A percentile compares a stretch with the other conserved stretches of the same genome.
Evolutionary conservation across 148 eudicot species (phyloP).

Genomic region (Vaccinium darrowii): DNA sequence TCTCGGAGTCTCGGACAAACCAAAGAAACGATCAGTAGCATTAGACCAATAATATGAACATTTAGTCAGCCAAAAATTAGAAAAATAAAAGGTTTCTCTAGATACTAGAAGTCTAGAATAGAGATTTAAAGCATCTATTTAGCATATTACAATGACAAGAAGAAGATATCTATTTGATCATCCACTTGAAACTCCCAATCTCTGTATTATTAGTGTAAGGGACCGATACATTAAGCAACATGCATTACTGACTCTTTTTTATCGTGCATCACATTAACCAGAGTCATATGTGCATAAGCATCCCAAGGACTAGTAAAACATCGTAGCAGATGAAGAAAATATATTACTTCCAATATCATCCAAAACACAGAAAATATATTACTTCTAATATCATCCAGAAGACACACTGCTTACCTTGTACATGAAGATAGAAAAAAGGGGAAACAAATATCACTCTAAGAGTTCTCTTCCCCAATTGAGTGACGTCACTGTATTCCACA

Average conservation of each 20-base stretch:
- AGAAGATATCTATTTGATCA: neutral
- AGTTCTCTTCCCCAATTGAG: too few species aligned
- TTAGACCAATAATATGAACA: neutral
- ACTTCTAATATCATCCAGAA: too few species aligned
- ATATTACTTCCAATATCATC: too few species aligned
- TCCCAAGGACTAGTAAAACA: neutral
- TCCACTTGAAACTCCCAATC: neutral
- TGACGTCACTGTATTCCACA: too few species aligned
- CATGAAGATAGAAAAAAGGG: too few species aligned
- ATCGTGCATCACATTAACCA: constrained; percentile 3
- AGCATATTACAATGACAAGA: neutral
- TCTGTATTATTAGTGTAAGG: neutral
- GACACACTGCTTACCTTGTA: too few species aligned
- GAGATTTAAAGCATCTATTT: neutral
- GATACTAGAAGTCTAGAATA: neutral
- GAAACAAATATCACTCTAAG: too few species aligned
- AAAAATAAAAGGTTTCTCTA: neutral
- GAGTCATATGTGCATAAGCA: neutral
- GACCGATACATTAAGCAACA: neutral
- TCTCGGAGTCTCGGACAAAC: neutral
- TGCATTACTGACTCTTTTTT: neutral
- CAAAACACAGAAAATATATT: too few species aligned
- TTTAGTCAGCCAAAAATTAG: neutral
- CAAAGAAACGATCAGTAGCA: neutral
- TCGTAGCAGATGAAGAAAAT: too few species aligned